Conservation (phyloP, 768 basidiomycete genomes). For the Boletus subparvulus region DNA sequence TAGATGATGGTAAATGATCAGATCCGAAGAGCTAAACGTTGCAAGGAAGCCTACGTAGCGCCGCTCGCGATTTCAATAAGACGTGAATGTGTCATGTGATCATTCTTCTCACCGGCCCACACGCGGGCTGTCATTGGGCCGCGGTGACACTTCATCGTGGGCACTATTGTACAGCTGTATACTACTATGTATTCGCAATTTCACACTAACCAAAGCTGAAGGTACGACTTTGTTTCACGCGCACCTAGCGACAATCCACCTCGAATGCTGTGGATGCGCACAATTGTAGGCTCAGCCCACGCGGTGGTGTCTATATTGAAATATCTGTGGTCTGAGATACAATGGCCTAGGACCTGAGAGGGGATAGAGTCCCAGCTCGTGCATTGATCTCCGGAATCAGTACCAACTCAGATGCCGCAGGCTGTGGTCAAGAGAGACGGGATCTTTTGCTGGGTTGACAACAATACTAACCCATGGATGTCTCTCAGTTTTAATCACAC, state of each 20-base stretch:
- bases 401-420: neutral
- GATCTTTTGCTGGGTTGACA: neutral
- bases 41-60: neutral
- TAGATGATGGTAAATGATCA: constrained; percentile 1
- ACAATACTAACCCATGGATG: neutral
- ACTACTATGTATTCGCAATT: neutral
- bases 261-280: neutral
- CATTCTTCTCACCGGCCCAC: too few species aligned
- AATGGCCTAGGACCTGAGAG: neutral
- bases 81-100: constrained; percentile 1
- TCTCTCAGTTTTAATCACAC: neutral
- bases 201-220: neutral
- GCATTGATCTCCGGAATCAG: neutral
- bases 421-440: neutral
- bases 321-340: neutral
- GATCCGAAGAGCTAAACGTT: neutral
- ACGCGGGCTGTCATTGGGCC: too few species aligned
- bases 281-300: neutral
- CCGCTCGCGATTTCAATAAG: neutral
- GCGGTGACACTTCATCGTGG: too few species aligned
- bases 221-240: neutral
- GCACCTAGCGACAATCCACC: neutral
- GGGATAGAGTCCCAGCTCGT: neutral
- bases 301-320: neutral
- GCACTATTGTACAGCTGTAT: too few species aligned